Evolutionary conservation across 176 grass and related monocot genomes (phyloP).

Genomic region (Bothriochloa decipiens): DNA sequence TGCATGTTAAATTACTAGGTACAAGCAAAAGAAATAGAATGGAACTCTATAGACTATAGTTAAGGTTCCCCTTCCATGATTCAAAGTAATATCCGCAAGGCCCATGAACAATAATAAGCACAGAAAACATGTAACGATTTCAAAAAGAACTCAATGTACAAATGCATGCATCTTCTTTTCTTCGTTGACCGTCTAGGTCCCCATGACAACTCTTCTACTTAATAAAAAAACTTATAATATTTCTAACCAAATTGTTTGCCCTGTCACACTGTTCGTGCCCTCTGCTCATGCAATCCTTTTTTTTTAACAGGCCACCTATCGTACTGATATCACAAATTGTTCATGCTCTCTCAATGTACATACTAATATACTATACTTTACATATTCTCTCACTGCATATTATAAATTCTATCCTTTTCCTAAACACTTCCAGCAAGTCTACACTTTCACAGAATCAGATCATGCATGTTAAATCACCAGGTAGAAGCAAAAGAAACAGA

Average conservation of each 20-base stretch:
- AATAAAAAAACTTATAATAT: neutral
- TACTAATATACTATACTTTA: too few relatives aligned
- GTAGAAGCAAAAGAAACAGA: neutral
- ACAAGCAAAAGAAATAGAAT: neutral
- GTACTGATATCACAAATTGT: neutral
- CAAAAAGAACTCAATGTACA: neutral
- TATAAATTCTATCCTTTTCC: too few relatives aligned
- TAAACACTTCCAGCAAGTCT: neutral
- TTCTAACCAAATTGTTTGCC: neutral
- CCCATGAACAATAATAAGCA: neutral
- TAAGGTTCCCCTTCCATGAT: neutral
- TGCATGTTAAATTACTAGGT: neutral
- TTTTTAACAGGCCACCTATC: neutral
- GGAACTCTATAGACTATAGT: neutral
- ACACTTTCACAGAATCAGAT: neutral
- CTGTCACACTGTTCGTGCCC: too few relatives aligned
- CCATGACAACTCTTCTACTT: neutral
- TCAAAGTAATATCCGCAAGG: neutral
- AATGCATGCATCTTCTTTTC: neutral
- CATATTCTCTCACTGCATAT: too few relatives aligned
- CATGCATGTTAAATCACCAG: neutral
- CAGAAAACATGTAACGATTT: neutral
- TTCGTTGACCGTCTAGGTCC: neutral
- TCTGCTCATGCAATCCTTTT: neutral
- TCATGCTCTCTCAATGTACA: neutral